phyloP scores from a whole-genome alignment of 2,329 filamentous ascomycete genomes.

The Neofusicoccum sp. region DNA sequence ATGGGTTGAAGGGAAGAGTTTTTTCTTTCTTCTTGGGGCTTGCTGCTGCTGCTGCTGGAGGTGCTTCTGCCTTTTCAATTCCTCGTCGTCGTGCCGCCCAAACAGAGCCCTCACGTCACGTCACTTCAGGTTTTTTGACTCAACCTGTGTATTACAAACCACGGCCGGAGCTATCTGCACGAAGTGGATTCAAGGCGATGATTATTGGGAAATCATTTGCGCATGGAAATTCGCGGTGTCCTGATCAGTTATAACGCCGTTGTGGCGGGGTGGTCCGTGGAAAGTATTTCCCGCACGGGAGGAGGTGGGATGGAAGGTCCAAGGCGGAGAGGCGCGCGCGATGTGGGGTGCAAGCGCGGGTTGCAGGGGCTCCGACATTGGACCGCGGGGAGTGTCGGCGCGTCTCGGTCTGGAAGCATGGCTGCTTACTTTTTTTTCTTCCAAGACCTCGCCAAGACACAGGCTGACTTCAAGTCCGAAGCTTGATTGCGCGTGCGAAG shows the following conservation, averaged over 20 bases:
- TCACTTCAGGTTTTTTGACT: too few species aligned
- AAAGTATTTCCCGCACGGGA: not conserved
- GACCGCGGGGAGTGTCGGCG: not conserved
- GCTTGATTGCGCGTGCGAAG: not conserved
- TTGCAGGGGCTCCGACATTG: not conserved
- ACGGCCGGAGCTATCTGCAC: not conserved
- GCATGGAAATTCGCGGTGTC: not conserved
- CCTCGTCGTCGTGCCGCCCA: not conserved
- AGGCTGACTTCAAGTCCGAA: not conserved
- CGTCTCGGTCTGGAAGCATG: too few species aligned
- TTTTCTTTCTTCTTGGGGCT: not conserved
- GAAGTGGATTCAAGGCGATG: not conserved
- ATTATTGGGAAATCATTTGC: not conserved
- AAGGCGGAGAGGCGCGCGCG: conserved; percentile 6
- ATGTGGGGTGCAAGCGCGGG: conserved; percentile 7
- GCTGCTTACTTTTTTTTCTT: too few species aligned
- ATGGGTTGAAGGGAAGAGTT: not conserved
- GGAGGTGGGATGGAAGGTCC: not conserved
- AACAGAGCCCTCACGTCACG: not conserved
- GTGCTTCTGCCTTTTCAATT: not conserved
- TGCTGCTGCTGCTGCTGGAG: not conserved
- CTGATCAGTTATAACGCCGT: not conserved
- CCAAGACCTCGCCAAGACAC: not conserved
- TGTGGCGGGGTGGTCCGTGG: not conserved
- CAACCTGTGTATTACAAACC: not conserved